Evolutionary conservation across 2,329 filamentous ascomycete species (phyloP), one percentile per base, ranked within the genome.

Genomic region (Sporothrix curviconia): DNA sequence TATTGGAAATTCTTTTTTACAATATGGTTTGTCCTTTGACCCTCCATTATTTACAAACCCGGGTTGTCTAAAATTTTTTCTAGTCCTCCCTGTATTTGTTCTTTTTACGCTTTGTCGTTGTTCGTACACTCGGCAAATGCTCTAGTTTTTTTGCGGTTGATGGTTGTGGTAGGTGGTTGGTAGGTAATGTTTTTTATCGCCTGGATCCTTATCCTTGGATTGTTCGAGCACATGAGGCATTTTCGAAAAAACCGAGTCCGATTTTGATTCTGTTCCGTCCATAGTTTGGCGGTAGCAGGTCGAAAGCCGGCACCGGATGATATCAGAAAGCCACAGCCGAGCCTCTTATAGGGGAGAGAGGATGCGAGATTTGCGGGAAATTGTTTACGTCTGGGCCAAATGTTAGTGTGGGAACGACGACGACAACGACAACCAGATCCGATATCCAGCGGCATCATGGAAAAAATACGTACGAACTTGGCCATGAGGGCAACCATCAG

Each of bases 401-500:
- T 32, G 42, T 60, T 52, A 60, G 58, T n/a, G 22, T 37, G 9
- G 12, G 17, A 9, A 4, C 17, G 22, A n/a, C 2, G 22, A 17
- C 1, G 32, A 24, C 7, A 22, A 22, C n/a, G 17, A 12, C 14
- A 25, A 28, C 12, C 17, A 19, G 17, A 17, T 15, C 22, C 14
- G 37, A 24, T 3, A 56, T 12, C 8, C 1, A 7, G 7, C 8
- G 19, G n/a, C 19, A 15, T n/a, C 24, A 22, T 14, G 7, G 46
- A 30, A 32, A 37, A 40, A 56, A 59, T 34, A 84, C 81, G 70
- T 82, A 89, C 85, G 80, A 88, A 89, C 83, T 91, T 91, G 86
- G 87, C 88, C 87, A 91, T 91, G 81, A 91, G 89, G 80, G 87
- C 87, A 90, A 91, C 84, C 87, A 91, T 91, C 62, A 80, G 74